Base-by-base conservation (phyloP, 495 filamentous ascomycete genomes). In the Lasiosphaeriaceae sp. region DNA sequence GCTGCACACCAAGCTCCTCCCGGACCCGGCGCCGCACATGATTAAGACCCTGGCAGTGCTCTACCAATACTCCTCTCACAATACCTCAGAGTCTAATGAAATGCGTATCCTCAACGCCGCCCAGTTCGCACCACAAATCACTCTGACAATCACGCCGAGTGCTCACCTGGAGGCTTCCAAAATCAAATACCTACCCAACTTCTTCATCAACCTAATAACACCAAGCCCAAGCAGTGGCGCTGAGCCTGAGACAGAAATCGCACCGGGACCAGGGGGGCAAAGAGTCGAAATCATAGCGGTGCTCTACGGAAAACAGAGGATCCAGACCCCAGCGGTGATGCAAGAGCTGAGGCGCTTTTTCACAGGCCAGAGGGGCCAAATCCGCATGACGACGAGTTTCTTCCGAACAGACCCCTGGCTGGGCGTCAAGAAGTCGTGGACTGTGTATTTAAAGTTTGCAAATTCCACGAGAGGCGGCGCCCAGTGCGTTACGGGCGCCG, bases 21-120 rank as follows among this genome's bases (percentile, higher is more conserved):
- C 39, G 9, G 51, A 54, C 35, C 51, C 51, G 7, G 21, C 17
- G 3, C 2, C 44, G n/a, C 9, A n/a, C 35, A 2, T 29, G 9
- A 41, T 54, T 21, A 54, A 54, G 20, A 41, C 51, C 51, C 39
- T 54, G 11, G 20, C 35, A 17, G 21, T 54, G n/a, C 34, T 54
- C 35, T 54, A 54, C 39, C 34, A 29, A 54, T 54, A 54, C 22
- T 12, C 17, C 50, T 2, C 35, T 9, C 20, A 3, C 17, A 35
- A 35, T 2, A 44, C n/a, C n/a, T n/a, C n/a, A n/a, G n/a, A n/a
- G n/a, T n/a, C n/a, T n/a, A n/a, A 9, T 9, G 26, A 31, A 31
- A 3, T 31, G 4, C 26, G 3, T 9, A 3, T 31, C 26, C 26
- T 31, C 4, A 31, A 31, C 26, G 26, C 26, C 3, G 9, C 26